phyloP scores from a whole-genome alignment of 2,329 filamentous ascomycete genomes.

The Fusarium keratoplasticum region DNA sequence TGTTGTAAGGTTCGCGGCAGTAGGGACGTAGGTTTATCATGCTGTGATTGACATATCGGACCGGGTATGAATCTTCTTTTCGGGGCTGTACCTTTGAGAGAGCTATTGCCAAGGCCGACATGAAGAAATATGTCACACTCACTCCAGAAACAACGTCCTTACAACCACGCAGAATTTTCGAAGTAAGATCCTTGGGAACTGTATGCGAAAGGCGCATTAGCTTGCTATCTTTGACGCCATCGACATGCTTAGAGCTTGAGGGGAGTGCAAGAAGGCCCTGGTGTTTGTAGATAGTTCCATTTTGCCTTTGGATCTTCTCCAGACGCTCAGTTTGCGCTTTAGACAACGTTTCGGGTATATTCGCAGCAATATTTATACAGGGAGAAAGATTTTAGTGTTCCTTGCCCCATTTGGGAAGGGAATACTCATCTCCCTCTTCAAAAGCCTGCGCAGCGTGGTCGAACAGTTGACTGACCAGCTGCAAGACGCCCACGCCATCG shows the following conservation, averaged over 20 bases:
- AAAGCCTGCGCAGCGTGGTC: not conserved
- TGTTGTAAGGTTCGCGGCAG: not conserved
- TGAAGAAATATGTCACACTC: not conserved
- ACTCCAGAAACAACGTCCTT: not conserved
- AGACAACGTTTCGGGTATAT: not conserved
- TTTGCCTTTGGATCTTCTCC: not conserved
- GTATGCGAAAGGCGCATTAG: not conserved
- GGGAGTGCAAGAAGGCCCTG: not conserved
- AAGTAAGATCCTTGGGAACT: not conserved
- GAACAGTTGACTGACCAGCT: not conserved
- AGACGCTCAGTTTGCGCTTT: not conserved
- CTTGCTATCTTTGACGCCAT: not conserved
- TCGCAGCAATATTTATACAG: not conserved
- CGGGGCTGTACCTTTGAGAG: not conserved
- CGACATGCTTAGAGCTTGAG: not conserved
- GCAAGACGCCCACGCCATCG: not conserved
- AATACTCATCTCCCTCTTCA: not conserved
- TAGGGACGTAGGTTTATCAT: not conserved
- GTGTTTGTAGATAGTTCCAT: not conserved
- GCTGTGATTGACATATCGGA: not conserved
- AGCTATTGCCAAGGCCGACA: not conserved
- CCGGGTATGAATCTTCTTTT: not conserved
- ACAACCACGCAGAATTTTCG: not conserved
- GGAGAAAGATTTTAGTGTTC: not conserved
- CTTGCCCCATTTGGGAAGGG: not conserved